Evolutionary conservation across 768 basidiomycete species (phyloP), one percentile per base, ranked within the genome.

Genomic region (Sistotremastrum niveocremeum): DNA sequence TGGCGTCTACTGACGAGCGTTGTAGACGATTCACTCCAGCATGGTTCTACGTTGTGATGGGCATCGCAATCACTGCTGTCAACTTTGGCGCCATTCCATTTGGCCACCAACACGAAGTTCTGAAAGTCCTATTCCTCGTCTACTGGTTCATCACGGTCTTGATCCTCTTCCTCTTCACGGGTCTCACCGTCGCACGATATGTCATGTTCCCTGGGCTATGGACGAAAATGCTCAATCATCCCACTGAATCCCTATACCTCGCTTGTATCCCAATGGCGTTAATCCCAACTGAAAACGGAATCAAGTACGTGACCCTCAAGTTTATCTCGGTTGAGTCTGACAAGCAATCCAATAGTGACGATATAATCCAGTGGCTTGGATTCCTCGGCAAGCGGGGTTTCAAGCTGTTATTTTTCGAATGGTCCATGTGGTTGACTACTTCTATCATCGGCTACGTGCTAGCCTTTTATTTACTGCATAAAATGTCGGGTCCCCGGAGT

Each of bases 31-130:
- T 51, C 36, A 39, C 50, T 10, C 50, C 50, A 7, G 46, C 47
- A 39, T 51, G 50, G 50, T 48, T 44, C 36, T 41, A 46, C 12
- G 37, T 51, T 47, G 48, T 42, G 9, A 51, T 51, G 50, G 50
- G 50, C 3, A 51, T 47, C 4, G 50, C 46, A 7, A 20, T 20
- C 20, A 40, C 48, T 20, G 41, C 42, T 32, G 31, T 43, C 4
- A n/a, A 47, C 20, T 44, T 51, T n/a, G 42, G 48, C 41, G 31
- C 12, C 30, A 47, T 39, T 34, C 50, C 50, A 4, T 51, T 47
- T 20, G 46, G 47, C 7, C 30, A 36, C 11, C 29, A 49, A 12
- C 30, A 40, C 20, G 33, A 29, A 12, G 37, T 45, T 28, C 42
- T 51, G 50, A 40, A 48, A 33, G 46, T 12, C 7, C n/a, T 40